phyloP scores from a whole-genome alignment of 2,329 filamentous ascomycete genomes.

The Knoxdaviesia capensis region DNA sequence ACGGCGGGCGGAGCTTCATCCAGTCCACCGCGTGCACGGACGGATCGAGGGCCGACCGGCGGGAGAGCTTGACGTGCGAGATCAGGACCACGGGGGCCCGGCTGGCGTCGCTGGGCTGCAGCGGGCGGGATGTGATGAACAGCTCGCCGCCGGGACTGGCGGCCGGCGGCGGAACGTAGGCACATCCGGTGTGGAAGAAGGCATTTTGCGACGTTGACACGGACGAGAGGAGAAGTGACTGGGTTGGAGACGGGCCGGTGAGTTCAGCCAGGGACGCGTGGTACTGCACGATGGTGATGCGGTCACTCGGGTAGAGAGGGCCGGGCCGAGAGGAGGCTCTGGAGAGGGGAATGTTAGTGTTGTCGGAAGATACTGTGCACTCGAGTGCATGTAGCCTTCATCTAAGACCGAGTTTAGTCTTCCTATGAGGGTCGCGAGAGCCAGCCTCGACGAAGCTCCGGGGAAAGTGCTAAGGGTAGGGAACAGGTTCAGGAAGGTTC shows the following conservation, averaged over 20 bases:
- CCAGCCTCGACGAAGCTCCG: no score
- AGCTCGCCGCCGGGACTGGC: constrained; percentile 14
- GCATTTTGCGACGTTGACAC: constrained; percentile 18
- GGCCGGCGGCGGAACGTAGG: constrained; percentile 14
- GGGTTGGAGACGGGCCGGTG: constrained; percentile 13
- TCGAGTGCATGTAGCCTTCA: no score
- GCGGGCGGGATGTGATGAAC: constrained; percentile 22
- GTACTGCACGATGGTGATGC: constrained; percentile 16
- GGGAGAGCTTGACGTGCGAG: constrained; percentile 17
- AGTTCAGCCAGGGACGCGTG: constrained; percentile 15
- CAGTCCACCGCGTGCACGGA: constrained; percentile 14
- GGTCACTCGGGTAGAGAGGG: no score
- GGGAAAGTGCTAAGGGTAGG: no score
- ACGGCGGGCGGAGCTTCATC: constrained; percentile 20
- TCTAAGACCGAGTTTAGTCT: no score
- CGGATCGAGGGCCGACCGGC: constrained; percentile 7
- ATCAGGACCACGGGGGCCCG: constrained; percentile 22
- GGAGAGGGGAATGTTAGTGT: no score
- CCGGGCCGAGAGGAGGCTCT: no score
- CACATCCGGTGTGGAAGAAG: constrained; percentile 25
- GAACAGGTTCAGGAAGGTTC: no score
- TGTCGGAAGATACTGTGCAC: no score
- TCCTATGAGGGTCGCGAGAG: no score
- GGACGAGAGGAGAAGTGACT: constrained; percentile 21
- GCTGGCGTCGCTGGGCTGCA: constrained; percentile 16